phyloP scores from a whole-genome alignment of 2,329 filamentous ascomycete species.

The Alternaria longipes region DNA sequence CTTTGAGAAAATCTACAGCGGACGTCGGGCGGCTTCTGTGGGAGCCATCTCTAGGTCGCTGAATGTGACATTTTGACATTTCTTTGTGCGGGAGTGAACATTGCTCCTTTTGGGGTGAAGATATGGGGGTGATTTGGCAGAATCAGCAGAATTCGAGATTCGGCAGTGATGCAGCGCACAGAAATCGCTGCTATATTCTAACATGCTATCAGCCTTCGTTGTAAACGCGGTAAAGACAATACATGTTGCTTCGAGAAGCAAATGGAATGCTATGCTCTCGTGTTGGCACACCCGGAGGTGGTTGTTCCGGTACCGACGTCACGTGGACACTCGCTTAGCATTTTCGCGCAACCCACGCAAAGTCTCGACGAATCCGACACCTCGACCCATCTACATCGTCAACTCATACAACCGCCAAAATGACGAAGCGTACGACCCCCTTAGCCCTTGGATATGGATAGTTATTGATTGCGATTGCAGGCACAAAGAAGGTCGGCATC shows the following conservation, averaged over 20 bases:
- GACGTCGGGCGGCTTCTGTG: background rate
- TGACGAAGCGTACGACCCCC: constrained; percentile 50
- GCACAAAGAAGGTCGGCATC: constrained; percentile 80
- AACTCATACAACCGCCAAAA: constrained; percentile 63
- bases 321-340: constrained; percentile 14
- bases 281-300: constrained; percentile 6
- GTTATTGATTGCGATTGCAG: constrained; percentile 33
- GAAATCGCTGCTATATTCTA: background rate
- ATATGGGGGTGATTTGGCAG: background rate
- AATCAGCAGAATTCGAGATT: background rate
- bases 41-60: background rate
- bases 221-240: background rate
- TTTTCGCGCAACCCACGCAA: constrained; percentile 16
- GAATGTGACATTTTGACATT: background rate
- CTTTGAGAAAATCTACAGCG: background rate
- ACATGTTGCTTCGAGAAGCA: background rate
- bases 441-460: constrained; percentile 10
- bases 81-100: background rate
- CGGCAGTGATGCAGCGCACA: background rate
- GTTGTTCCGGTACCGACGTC: constrained; percentile 19
- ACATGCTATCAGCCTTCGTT: background rate
- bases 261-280: constrained; percentile 1
- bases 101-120: background rate
- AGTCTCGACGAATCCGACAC: constrained; percentile 16
- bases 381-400: constrained; percentile 30